These are phyloP conservation scores for Castanea mollissima DNA, from an alignment of 306 rosid species.

Conservation along the genomic window DNA sequence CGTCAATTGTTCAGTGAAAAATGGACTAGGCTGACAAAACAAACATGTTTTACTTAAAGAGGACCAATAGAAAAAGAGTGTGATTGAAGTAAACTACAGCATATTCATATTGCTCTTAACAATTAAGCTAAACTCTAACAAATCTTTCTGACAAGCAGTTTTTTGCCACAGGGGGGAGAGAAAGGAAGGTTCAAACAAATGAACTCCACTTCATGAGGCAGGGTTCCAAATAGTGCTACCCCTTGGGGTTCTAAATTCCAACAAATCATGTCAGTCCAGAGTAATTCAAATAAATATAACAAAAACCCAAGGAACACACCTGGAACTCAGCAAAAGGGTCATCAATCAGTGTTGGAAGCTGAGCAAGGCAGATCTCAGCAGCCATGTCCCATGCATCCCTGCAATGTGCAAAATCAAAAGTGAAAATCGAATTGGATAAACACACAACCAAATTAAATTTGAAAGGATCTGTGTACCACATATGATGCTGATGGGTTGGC, in stretches of 20 bases:
- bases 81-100: background rate
- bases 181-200: too few relatives aligned
- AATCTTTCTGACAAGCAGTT: background rate
- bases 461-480: slow-evolving; percentile 68
- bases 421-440: slow-evolving; percentile 17
- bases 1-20: slow-evolving; percentile 92
- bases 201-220: too few relatives aligned
- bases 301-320: slow-evolving; percentile 38
- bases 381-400: slow-evolving; percentile 99
- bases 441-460: slow-evolving; percentile 15
- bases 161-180: too few relatives aligned
- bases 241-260: background rate
- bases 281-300: slow-evolving; percentile 8
- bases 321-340: slow-evolving; percentile 86
- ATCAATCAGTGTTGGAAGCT: slow-evolving; percentile 83
- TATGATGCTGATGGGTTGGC: slow-evolving; percentile 97
- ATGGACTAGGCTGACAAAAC: slow-evolving; percentile 77
- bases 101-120: background rate
- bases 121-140: background rate
- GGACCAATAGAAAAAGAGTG: background rate
- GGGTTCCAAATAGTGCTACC: too few relatives aligned
- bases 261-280: background rate
- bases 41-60: background rate
- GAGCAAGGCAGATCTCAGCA: slow-evolving; percentile 98
- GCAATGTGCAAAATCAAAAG: slow-evolving; percentile 28